These are phyloP conservation scores for Bidens hawaiensis DNA, from an alignment of 140 eudicot species.

Conservation along the genomic window DNA sequence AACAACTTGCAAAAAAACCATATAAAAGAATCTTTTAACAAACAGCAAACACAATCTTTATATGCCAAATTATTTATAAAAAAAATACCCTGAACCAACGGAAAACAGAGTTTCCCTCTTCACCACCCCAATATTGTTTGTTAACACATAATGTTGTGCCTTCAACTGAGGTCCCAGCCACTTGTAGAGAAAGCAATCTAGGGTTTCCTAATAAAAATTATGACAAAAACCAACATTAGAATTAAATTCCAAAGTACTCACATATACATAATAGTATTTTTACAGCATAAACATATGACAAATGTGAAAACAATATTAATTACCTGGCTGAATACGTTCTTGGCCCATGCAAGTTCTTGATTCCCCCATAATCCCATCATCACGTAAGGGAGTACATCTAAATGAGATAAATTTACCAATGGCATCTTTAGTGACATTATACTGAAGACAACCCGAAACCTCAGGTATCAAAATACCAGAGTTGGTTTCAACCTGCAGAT, in stretches of 20 bases:
- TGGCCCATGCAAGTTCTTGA: conserved; percentile 81
- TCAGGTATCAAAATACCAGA: conserved; percentile 62
- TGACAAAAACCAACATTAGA: conserved; percentile 3
- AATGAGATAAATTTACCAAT: conserved; percentile 88
- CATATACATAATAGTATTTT: background rate
- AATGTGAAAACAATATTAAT: background rate
- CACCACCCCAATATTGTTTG: conserved; percentile 97
- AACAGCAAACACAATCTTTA: background rate
- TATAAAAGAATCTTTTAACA: background rate
- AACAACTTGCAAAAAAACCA: background rate
- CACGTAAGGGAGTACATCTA: conserved; percentile 76
- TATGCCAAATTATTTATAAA: background rate
- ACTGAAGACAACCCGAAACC: conserved; percentile 75
- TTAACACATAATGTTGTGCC: conserved; percentile 62
- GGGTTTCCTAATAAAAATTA: conserved; percentile 62
- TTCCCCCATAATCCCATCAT: conserved; percentile 85
- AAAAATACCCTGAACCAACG: conserved; percentile 98
- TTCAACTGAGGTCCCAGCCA: conserved; percentile 70
- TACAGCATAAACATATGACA: conserved; percentile 14
- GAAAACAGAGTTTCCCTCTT: conserved; percentile 85
- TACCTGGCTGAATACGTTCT: conserved; percentile 94
- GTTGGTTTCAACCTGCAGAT: conserved; percentile 71
- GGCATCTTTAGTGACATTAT: conserved; percentile 68
- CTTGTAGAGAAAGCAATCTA: conserved; percentile 66
- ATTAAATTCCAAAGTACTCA: background rate